These are phyloP conservation scores for Coemansia sp. DNA, from an alignment of 192 early-diverging fungal species.

Conservation along the genomic window DNA sequence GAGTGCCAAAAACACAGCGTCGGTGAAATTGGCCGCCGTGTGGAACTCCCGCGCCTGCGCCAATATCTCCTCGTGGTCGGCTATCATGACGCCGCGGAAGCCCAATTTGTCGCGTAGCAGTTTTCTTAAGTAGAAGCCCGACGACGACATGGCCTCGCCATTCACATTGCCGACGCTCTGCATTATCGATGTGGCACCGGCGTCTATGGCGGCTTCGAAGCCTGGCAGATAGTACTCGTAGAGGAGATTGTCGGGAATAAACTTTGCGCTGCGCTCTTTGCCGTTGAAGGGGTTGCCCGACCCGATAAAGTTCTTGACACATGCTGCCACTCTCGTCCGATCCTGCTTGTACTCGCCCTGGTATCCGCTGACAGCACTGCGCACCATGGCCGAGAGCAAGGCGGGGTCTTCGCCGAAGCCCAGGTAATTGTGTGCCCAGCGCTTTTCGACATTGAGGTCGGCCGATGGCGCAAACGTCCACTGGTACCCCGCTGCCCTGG, in stretches of 20 bases:
- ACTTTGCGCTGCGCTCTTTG: not conserved
- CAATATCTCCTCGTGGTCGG: conserved; percentile 54
- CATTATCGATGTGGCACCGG: conserved; percentile 62
- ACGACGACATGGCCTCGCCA: conserved; percentile 60
- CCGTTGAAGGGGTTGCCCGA: conserved; percentile 18
- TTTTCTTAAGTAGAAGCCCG: conserved; percentile 55
- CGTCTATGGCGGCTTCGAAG: conserved; percentile 59
- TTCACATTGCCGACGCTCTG: conserved; percentile 59
- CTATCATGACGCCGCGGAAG: conserved; percentile 63
- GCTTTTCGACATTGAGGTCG: conserved; percentile 60
- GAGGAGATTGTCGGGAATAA: conserved; percentile 30
- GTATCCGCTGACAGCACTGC: conserved; percentile 56
- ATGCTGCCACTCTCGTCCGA: conserved; percentile 60
- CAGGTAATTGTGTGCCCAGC: conserved; percentile 41
- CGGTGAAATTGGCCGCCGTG: conserved; percentile 48
- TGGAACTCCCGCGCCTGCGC: conserved; percentile 6
- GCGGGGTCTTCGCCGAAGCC: conserved; percentile 62
- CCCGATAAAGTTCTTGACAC: conserved; percentile 63
- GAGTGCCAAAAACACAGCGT: conserved; percentile 55
- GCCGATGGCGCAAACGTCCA: conserved; percentile 61
- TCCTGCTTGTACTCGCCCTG: conserved; percentile 71
- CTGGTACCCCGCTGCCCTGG: conserved; percentile 60
- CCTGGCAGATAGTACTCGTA: conserved; percentile 64
- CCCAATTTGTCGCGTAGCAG: conserved; percentile 57
- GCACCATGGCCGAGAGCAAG: conserved; percentile 56